These are phyloP conservation scores for Helianthus annuus DNA, from an alignment of 129 eudicot genomes.

Conservation along the genomic window HanXRQr2.0-SUNRISE NC_035449.2:181538621-181539120, in stretches of 20 bases:
- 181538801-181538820: neutral
- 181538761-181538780: neutral
- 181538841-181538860: conserved; percentile 98
- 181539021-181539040: no score
- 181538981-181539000: conserved; percentile 51
- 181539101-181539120: conserved; percentile 32
- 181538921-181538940: conserved; percentile 99
- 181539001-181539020: neutral
- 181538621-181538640: neutral
- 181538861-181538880: conserved; percentile 59
- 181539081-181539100: neutral
- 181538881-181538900: conserved; percentile 60
- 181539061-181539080: neutral
- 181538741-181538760: conserved; percentile 58
- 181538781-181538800: neutral
- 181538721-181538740: conserved; percentile 99
- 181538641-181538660: conserved; percentile 73
- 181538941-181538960: conserved; percentile 99
- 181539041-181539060: no score
- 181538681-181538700: conserved; percentile 53
- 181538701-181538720: conserved; percentile 68
- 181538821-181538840: conserved; percentile 44
- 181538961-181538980: conserved; percentile 91
- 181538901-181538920: conserved; percentile 46
- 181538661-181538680: conserved; percentile 62